A percentile compares a stretch with the other conserved stretches of the same genome.
Conservation (phyloP, 2,329 filamentous ascomycete genomes). For the Colletotrichum sp. region DNA sequence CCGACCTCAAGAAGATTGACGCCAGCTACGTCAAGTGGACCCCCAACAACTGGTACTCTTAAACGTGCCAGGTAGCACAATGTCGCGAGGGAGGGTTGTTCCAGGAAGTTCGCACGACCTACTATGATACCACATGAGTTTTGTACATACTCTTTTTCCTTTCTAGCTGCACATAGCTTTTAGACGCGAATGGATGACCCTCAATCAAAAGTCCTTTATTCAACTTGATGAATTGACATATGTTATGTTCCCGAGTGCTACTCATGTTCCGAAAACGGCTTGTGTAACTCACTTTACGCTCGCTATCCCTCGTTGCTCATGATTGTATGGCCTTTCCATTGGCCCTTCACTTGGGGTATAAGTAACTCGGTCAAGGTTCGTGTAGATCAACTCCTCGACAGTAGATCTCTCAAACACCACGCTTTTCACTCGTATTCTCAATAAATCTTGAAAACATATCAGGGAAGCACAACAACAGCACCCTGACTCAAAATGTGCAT, state of each 20-base stretch:
- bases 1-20: conserved; percentile 39
- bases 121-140: conserved; percentile 10
- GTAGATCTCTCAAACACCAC: background rate
- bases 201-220: background rate
- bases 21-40: conserved; percentile 31
- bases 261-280: background rate
- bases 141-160: conserved; percentile 1
- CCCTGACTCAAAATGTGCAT: background rate
- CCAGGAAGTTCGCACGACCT: background rate
- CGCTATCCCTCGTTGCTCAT: background rate
- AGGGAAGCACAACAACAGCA: background rate
- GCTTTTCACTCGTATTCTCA: background rate
- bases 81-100: background rate
- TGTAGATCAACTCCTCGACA: background rate
- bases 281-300: background rate
- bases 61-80: background rate
- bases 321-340: background rate
- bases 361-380: fast-evolving
- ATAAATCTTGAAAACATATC: background rate
- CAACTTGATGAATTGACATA: background rate
- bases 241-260: background rate
- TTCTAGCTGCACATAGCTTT: conserved; percentile 8
- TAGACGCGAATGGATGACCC: background rate
- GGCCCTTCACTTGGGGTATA: background rate
- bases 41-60: conserved; percentile 30